phyloP scores from a whole-genome alignment of 352 stramenopile species.

The Elongisporangium senticosum region DNA sequence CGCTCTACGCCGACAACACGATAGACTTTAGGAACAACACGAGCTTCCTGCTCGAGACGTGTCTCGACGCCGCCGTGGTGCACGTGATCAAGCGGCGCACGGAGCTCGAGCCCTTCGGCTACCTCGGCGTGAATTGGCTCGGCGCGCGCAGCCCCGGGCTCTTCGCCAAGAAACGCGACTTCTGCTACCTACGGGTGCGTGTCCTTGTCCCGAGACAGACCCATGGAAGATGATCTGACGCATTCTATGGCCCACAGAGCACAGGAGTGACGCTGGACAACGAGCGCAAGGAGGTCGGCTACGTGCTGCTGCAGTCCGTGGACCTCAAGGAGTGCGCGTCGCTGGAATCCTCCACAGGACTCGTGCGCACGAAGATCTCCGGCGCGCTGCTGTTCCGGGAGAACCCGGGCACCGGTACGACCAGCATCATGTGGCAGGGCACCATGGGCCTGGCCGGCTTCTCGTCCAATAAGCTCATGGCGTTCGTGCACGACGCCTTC shows the following conservation, averaged over 20 bases:
- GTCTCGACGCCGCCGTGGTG: conserved; percentile 55
- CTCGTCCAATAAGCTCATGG: conserved; percentile 37
- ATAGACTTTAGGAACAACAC: conserved; percentile 50
- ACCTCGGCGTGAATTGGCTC: conserved; percentile 68
- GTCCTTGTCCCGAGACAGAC: background rate
- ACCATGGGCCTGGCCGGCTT: conserved; percentile 31
- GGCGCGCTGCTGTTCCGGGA: conserved; percentile 58
- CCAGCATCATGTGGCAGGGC: conserved; percentile 53
- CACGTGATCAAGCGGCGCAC: conserved; percentile 34
- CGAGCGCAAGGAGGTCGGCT: conserved; percentile 42
- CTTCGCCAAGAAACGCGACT: conserved; percentile 57
- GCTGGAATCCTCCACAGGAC: conserved; percentile 42
- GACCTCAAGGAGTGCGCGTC: conserved; percentile 45
- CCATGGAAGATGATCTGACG: background rate
- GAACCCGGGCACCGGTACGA: conserved; percentile 26
- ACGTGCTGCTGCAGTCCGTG: conserved; percentile 51
- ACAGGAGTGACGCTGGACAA: conserved; percentile 40
- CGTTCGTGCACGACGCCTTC: conserved; percentile 52
- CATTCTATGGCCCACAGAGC: conserved; percentile 13
- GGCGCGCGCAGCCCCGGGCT: conserved; percentile 30
- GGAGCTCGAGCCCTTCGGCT: conserved; percentile 39
- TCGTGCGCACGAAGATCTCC: conserved; percentile 47
- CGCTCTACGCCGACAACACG: conserved; percentile 58
- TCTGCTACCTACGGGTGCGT: conserved; percentile 49
- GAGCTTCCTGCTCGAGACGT: conserved; percentile 50